Conservation (phyloP, 805 yeast species). For the Myxozyma mucilagina region DNA sequence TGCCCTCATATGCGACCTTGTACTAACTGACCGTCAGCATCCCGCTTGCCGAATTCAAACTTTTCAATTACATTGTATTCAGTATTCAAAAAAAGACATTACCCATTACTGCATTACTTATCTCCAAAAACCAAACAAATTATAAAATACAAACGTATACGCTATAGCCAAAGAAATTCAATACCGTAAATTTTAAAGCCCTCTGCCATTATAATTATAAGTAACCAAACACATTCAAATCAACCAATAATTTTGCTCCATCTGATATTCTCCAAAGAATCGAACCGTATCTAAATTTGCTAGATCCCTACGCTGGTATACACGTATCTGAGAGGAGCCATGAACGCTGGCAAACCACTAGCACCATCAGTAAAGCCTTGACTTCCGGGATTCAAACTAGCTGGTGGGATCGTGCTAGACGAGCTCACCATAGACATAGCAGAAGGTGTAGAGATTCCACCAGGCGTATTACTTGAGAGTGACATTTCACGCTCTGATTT, state of each 20-base stretch:
- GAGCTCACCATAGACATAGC: background rate
- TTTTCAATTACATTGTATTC: no score
- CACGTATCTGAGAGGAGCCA: constrained; percentile 9
- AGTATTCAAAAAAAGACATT: no score
- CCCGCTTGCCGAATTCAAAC: no score
- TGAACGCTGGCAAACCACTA: constrained; percentile 1
- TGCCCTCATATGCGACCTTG: no score
- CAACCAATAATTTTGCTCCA: background rate
- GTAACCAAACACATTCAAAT: background rate
- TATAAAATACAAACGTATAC: no score
- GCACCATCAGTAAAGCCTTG: background rate
- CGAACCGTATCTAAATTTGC: background rate
- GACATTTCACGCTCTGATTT: background rate
- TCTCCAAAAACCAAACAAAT: no score
- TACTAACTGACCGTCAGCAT: no score
- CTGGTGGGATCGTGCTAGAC: background rate
- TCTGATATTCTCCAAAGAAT: background rate
- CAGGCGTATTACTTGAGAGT: background rate
- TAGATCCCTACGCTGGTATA: constrained; percentile 8
- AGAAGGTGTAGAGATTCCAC: constrained; percentile 1
- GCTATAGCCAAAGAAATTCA: no score
- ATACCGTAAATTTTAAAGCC: no score
- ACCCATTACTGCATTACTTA: no score
- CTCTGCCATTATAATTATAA: background rate
- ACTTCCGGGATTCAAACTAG: background rate